Percentiles rank a stretch among this genome's conserved stretches.
Evolutionary conservation across 2,329 filamentous ascomycete genomes (phyloP).

Genomic region (Chaetomium olivaceum): DNA sequence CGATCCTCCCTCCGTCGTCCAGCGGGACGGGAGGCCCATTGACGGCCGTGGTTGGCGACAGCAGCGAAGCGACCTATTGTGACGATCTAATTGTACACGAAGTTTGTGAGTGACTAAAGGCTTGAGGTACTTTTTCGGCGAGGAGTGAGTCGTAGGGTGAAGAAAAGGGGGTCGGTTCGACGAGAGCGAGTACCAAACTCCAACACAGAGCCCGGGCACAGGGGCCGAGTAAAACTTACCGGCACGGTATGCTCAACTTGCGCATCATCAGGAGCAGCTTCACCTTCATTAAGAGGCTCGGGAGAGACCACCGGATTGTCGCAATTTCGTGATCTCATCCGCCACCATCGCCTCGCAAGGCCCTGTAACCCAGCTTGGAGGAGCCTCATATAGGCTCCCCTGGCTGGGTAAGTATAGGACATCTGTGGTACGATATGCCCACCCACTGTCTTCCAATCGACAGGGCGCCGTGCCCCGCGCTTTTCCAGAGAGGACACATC

Average conservation of each 20-base stretch:
- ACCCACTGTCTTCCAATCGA: background rate
- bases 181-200: no score
- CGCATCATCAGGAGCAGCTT: background rate
- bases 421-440: background rate
- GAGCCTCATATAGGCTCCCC: background rate
- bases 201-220: no score
- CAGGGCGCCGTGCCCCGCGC: no score
- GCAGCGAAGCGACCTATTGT: background rate
- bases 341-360: background rate
- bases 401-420: background rate
- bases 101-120: background rate
- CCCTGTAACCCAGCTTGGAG: background rate
- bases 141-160: no score
- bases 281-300: background rate
- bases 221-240: background rate
- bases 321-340: background rate
- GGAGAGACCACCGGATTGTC: background rate
- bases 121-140: background rate
- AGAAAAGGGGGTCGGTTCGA: no score
- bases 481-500: background rate
- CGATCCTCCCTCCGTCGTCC: background rate
- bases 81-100: background rate
- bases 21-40: background rate
- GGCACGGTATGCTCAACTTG: background rate
- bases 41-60: background rate